These are phyloP conservation scores for Apium graveolens DNA, from an alignment of 129 eudicot genomes.

Conservation along the genomic window DNA sequence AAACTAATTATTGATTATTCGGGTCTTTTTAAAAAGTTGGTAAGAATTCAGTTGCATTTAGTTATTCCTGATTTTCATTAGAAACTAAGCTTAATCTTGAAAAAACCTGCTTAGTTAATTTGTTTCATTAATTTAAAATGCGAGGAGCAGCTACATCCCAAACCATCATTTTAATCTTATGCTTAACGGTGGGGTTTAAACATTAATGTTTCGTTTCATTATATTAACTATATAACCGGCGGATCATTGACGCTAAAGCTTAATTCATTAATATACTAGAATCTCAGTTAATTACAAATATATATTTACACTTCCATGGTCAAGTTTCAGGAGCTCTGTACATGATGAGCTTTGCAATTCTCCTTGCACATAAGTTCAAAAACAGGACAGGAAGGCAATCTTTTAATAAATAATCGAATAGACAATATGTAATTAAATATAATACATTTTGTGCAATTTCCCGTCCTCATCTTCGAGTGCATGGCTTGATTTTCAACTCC, in stretches of 20 bases:
- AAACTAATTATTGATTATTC: background rate
- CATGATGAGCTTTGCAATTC: background rate
- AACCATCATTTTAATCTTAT: background rate
- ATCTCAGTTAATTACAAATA: no score
- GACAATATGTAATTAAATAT: background rate
- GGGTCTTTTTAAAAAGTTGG: background rate
- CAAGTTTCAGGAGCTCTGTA: background rate
- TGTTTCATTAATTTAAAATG: background rate
- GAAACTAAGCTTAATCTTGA: background rate
- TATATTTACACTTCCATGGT: background rate
- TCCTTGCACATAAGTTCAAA: background rate
- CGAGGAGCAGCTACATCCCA: background rate
- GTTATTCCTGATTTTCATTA: no score
- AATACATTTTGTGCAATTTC: background rate
- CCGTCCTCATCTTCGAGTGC: background rate
- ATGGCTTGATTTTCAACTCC: background rate
- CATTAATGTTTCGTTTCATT: no score
- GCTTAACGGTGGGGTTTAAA: no score
- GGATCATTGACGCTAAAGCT: no score
- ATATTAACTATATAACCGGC: no score
- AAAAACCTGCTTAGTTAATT: no score
- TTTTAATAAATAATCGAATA: background rate
- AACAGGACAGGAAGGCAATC: background rate
- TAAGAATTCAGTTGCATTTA: no score
- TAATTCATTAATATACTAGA: no score